Evolutionary conservation across 1,284 basidiomycete species (phyloP).

Genomic region (Fomitopsis betulina): DNA sequence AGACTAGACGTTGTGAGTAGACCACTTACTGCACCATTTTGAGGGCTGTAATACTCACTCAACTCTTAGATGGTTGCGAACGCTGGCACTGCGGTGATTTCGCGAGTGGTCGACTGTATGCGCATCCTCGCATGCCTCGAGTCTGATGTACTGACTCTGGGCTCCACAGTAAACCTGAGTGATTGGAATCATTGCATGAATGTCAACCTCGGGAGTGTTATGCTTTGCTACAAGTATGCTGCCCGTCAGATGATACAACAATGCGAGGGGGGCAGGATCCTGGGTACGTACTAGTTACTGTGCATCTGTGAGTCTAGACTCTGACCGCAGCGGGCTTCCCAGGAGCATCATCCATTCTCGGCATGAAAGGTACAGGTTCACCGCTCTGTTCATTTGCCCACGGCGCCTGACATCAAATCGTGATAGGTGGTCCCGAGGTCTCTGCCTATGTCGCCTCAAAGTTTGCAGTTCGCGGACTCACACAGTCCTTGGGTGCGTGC

Average conservation of each 20-base stretch:
- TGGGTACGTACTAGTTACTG: slow-evolving; percentile 18
- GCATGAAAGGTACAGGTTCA: not conserved
- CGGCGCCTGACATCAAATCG: not conserved
- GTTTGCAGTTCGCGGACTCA: not conserved
- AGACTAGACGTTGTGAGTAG: slow-evolving; percentile 8
- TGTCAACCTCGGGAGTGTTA: slow-evolving; percentile 28
- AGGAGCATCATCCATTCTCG: not conserved
- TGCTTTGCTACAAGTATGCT: slow-evolving; percentile 32
- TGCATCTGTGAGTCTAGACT: not conserved
- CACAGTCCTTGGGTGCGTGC: not conserved
- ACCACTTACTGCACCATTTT: not conserved
- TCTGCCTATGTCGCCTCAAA: not conserved
- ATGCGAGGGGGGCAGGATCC: slow-evolving; percentile 30
- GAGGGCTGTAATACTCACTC: not conserved
- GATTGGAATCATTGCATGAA: slow-evolving; percentile 21
- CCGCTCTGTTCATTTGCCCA: not conserved
- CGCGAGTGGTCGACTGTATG: slow-evolving; percentile 20
- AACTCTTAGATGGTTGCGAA: slow-evolving; percentile 27
- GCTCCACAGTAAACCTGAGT: slow-evolving; percentile 14
- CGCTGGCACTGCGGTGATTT: slow-evolving; percentile 22
- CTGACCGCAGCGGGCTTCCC: not conserved
- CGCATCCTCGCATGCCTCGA: no score
- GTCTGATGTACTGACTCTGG: not conserved
- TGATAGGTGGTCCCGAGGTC: not conserved
- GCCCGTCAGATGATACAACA: slow-evolving; percentile 30